A percentile compares a stretch with the other conserved stretches of the same genome.
phyloP scores from a whole-genome alignment of 2,329 filamentous ascomycete genomes.

The Beauveria varroae region DNA sequence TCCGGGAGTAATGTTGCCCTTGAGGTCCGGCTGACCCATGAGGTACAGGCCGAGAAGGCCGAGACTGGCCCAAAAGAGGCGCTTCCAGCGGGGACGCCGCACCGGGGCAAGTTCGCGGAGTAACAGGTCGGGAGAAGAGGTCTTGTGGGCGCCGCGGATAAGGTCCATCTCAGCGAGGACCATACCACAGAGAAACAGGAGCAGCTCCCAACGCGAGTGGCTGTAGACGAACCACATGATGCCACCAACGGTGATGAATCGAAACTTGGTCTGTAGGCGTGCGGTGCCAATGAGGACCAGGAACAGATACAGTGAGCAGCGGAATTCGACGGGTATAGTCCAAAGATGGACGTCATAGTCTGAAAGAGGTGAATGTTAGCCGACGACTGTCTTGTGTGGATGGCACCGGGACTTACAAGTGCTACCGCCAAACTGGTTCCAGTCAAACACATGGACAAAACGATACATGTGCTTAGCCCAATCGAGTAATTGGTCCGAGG shows the following conservation, averaged over 20 bases:
- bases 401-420: slow-evolving; percentile 26
- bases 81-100: slow-evolving; percentile 6
- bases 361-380: slow-evolving; percentile 16
- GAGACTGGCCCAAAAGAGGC: slow-evolving; percentile 30
- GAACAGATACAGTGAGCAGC: slow-evolving; percentile 51
- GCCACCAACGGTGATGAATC: slow-evolving; percentile 34
- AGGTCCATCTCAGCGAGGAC: slow-evolving; percentile 47
- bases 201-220: slow-evolving; percentile 45
- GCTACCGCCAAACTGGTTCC: slow-evolving; percentile 39
- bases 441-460: slow-evolving; percentile 45
- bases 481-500: slow-evolving; percentile 33
- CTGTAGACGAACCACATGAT: slow-evolving; percentile 39
- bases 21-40: slow-evolving; percentile 30
- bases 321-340: slow-evolving; percentile 56
- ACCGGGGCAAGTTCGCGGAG: slow-evolving; percentile 15
- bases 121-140: slow-evolving; percentile 15
- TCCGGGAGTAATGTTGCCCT: slow-evolving; percentile 42
- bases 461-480: slow-evolving; percentile 42
- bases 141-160: slow-evolving; percentile 38
- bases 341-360: slow-evolving; percentile 52
- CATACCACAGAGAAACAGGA: slow-evolving; percentile 49
- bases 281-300: slow-evolving; percentile 43
- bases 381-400: slow-evolving; percentile 16
- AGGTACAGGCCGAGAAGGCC: slow-evolving; percentile 47
- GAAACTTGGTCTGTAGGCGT: slow-evolving; percentile 32